Evolutionary conservation across 345 rosid species (phyloP), one percentile per base, ranked within the genome.

Genomic region (Lepidium africanum): DNA sequence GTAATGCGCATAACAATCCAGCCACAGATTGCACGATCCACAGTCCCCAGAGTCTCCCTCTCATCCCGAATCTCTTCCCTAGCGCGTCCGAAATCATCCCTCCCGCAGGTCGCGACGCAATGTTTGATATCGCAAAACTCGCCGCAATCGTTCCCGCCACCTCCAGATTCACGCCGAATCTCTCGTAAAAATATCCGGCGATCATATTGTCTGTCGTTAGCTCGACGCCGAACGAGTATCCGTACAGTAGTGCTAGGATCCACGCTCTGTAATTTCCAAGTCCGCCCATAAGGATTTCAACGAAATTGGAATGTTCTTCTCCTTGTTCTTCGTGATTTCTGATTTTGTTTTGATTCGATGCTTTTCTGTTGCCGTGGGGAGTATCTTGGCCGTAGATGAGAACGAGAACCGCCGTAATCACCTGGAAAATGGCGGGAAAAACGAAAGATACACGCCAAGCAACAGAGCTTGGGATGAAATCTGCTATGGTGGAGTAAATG

Each of bases 31-130:
- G 92, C 68, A 80, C 94, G 12, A 23, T 46, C 96, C 98, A 92
- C 51, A 92, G 65, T 3, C 87, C 89, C 87, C 96, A 92, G 12
- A 92, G 74, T 76, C 98, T 78, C 56, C 96, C 96, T 79, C 88
- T 89, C 48, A 89, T 74, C 61, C 96, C 96, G 47, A 75, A 89
- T 58, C 74, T 73, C 60, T 71, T 76, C 45, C 71, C 95, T 80
- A 89, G 57, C 45, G 27, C 8, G 30, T 89, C 95, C 0, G 96
- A 89, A 9, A 86, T 1, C 76, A 84, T 76, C 41, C 96, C 98
- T 5, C 96, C 97, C 55, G 74, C 75, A 13, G 97, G 94, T 69
- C 97, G 54, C 3, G 96, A 81, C 36, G 86, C 83, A 0, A 67
- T 45, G 65, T 92, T 92, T 49, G 89, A 79, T 60, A 81, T 69